Base-by-base conservation (phyloP, 495 filamentous ascomycete species). In the Talaromyces ruber region DNA sequence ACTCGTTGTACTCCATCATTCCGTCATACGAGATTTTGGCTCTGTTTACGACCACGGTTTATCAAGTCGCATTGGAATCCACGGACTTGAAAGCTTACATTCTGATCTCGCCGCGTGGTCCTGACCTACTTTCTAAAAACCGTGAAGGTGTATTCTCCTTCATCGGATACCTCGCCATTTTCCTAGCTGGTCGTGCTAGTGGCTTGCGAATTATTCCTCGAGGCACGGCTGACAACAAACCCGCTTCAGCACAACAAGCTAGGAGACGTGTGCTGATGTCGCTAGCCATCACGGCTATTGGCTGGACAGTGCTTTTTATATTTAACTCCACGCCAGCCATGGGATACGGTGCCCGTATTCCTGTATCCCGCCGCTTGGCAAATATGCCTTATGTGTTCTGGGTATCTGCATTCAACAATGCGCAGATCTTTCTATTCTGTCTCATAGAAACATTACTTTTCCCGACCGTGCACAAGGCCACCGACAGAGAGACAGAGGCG, bases 311-410 rank as follows among this genome's bases (percentile, higher is more conserved):
- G 1, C 74, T 95, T 1, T 96, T 89, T 67, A 74, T 80, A 25
- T 67, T 89, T 55, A 80, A 84, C 14, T 90, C 87, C 22, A 83
- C 82, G 51, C 90, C 83, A 65, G 76, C 77, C 3, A 84, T 88
- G 61, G 92, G 91, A 9, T 77, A 88, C 22, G 84, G 83, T 6
- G 75, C 78, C 39, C 72, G 71, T 26, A 77, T 96, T 22, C 77
- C 76, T 2, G 91, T 97, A 6, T 98, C 94, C 4, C 86, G 94
- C 29, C 85, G 94, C 11, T 75, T 99, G 18, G 94, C 94, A 8
- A 98, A 98, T 68, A 84, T 97, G 59, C 92, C 94, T 0, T 99
- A 99, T 68, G 76, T 97, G 32, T 76, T 97, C 55, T 99, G 93
- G 93, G 87, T 95, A 16, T 77, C 85, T 12, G 86, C 91, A 6